phyloP scores from a whole-genome alignment of 2,329 filamentous ascomycete genomes.

The Neofusicoccum sp. region DNA sequence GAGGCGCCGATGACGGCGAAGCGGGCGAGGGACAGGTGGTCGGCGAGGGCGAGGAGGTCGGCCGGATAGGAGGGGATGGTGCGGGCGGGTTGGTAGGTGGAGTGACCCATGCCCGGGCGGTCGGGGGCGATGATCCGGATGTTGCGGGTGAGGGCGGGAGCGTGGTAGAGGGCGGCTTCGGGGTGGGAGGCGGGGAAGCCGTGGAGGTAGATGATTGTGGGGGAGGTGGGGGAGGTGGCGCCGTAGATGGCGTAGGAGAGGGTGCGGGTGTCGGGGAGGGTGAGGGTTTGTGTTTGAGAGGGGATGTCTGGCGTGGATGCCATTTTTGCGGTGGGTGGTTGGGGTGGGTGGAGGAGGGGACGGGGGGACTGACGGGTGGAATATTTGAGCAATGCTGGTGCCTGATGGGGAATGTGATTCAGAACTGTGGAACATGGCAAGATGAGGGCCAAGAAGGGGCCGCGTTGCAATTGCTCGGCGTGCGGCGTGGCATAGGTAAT shows the following conservation, averaged over 20 bases:
- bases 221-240: slow-evolving; percentile 23
- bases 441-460: neutral
- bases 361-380: neutral
- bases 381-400: neutral
- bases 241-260: slow-evolving; percentile 26
- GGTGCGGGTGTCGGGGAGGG: slow-evolving; percentile 23
- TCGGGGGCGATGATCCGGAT: slow-evolving; percentile 26
- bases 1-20: slow-evolving; percentile 26
- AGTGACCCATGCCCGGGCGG: slow-evolving; percentile 26
- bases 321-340: neutral
- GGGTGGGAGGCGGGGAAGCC: slow-evolving; percentile 41
- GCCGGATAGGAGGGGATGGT: slow-evolving; percentile 24
- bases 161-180: slow-evolving; percentile 42
- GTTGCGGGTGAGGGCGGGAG: slow-evolving; percentile 21
- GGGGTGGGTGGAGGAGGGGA: neutral
- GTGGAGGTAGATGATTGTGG: slow-evolving; percentile 27
- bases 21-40: slow-evolving; percentile 21
- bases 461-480: neutral
- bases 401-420: neutral
- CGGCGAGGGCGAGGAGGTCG: slow-evolving; percentile 24
- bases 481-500: neutral
- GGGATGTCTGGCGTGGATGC: neutral
- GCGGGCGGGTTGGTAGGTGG: slow-evolving; percentile 21
- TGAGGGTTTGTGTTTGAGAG: slow-evolving; percentile 11
- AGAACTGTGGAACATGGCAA: neutral